Percentiles rank a stretch among this genome's conserved stretches.
phyloP scores from a whole-genome alignment of 1,139 yeast species.

The Kodamaea plutei region DNA sequence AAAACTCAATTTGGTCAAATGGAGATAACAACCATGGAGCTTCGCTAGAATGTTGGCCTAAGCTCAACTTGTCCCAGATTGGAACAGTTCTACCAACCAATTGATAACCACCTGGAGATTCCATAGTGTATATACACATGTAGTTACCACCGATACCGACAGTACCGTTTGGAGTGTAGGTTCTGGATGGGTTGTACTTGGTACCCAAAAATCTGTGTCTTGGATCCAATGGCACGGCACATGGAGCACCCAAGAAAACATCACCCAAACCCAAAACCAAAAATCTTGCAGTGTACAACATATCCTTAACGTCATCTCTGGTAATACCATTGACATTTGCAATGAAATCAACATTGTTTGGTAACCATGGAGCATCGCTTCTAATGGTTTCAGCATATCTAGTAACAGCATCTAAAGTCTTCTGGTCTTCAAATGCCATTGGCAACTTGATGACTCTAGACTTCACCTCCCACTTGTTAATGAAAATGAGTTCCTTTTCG shows the following conservation, averaged over 20 bases:
- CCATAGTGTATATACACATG: slow-evolving; percentile 98
- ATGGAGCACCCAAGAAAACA: slow-evolving; percentile 95
- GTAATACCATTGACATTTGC: slow-evolving; percentile 80
- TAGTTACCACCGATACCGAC: slow-evolving; percentile 98
- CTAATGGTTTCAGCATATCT: slow-evolving; percentile 93
- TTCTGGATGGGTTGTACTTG: slow-evolving; percentile 93
- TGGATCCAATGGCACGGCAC: slow-evolving; percentile 97
- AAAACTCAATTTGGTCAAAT: slow-evolving; percentile 92
- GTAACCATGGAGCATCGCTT: slow-evolving; percentile 94
- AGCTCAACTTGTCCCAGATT: slow-evolving; percentile 89
- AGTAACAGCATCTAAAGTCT: slow-evolving; percentile 82
- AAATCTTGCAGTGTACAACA: slow-evolving; percentile 84
- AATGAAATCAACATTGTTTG: slow-evolving; percentile 93
- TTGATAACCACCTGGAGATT: slow-evolving; percentile 98
- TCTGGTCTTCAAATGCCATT: slow-evolving; percentile 92
- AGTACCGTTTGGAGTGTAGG: slow-evolving; percentile 92
- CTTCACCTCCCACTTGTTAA: slow-evolving; percentile 79
- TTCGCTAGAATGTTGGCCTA: slow-evolving; percentile 60
- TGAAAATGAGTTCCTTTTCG: slow-evolving; percentile 69
- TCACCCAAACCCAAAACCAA: slow-evolving; percentile 94
- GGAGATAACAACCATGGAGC: slow-evolving; percentile 89
- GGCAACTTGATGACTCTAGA: slow-evolving; percentile 83
- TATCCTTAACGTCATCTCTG: slow-evolving; percentile 71
- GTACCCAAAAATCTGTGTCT: slow-evolving; percentile 90
- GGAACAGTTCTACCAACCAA: slow-evolving; percentile 95